These are phyloP conservation scores for Amaranthus cruentus DNA, from an alignment of 148 eudicot species.

Conservation along the genomic window DNA sequence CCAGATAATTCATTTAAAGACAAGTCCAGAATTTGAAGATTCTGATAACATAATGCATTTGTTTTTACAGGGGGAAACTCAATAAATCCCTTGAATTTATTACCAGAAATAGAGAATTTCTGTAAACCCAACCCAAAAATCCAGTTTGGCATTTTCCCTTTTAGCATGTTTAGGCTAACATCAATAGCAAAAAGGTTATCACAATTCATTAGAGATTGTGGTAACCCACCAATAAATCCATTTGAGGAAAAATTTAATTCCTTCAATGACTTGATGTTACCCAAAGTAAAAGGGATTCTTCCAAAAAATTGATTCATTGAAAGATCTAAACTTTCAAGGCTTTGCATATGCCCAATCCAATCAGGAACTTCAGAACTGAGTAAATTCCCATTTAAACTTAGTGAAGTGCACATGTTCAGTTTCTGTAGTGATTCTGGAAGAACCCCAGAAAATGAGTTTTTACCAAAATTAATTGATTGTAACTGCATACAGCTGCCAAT, in stretches of 20 bases:
- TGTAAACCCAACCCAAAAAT: constrained; percentile 49
- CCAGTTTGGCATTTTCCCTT: constrained; percentile 67
- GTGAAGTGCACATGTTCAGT: constrained; percentile 52
- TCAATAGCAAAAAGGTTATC: constrained; percentile 48
- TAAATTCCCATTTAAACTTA: constrained; percentile 46
- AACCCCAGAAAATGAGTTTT: constrained; percentile 53
- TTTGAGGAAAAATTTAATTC: constrained; percentile 58
- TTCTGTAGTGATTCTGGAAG: constrained; percentile 66
- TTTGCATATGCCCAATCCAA: constrained; percentile 75
- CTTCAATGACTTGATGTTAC: constrained; percentile 49
- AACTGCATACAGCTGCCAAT: constrained; percentile 65
- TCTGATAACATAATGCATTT: constrained; percentile 33
- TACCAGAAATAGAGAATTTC: constrained; percentile 46
- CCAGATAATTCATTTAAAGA: constrained; percentile 62
- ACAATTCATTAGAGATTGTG: constrained; percentile 57
- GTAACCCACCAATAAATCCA: constrained; percentile 57
- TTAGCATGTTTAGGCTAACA: constrained; percentile 52
- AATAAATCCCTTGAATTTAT: constrained; percentile 50
- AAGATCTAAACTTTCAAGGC: constrained; percentile 70
- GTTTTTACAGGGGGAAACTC: constrained; percentile 29
- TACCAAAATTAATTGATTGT: constrained; percentile 58
- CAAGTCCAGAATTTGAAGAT: constrained; percentile 55
- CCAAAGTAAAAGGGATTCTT: constrained; percentile 49
- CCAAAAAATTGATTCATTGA: constrained; percentile 69
- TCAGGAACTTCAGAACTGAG: constrained; percentile 61